Evolutionary conservation across 192 early-diverging fungal species (phyloP), one percentile per base, ranked within the genome.

Genomic region (Coemansia sp.): DNA sequence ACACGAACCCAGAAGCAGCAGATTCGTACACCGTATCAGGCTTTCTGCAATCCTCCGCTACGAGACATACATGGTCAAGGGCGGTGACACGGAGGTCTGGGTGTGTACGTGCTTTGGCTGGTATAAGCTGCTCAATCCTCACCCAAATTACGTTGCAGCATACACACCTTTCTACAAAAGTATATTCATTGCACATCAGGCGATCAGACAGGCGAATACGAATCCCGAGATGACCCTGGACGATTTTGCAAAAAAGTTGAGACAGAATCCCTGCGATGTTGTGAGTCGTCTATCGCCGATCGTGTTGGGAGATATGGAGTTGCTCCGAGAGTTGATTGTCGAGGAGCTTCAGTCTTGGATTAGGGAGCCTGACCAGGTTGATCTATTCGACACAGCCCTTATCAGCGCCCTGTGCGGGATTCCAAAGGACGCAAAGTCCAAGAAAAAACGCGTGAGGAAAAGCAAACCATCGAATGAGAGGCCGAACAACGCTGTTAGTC

Each of bases 101-200:
- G 67, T 79, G 20, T 68, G 73, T n/a, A 84, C 82, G 12, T 68
- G 67, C 12, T 84, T 84, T 68, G 82, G 70, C 7, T 84, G 72
- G 73, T 84, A 84, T 60, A 84, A 79, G 60, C 68, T 84, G 58
- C 65, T 77, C 16, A 75, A 55, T 39, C 82, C 82, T 7, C 67
- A 72, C 9, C 60, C 72, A 40, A 64, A 49, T 4, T 84, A 79
- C 58, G 71, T 65, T 22, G 5, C 72, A 6, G 37, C 63, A 2
- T 84, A 79, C 48, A 39, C 67, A 22, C 61, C 68, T 2, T 50
- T 84, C 12, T 79, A 69, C 64, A 75, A 79, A 57, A 70, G 70
- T 20, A 59, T 79, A 16, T 75, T 70, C 25, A 76, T 84, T 60
- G 75, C 82, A 9, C 76, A 79, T 63, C 70, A 76, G 41, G 74